Percentiles rank a stretch among this genome's conserved stretches.
Evolutionary conservation across 495 filamentous ascomycete genomes (phyloP).

Genomic region (Aspergillus indologenus): DNA sequence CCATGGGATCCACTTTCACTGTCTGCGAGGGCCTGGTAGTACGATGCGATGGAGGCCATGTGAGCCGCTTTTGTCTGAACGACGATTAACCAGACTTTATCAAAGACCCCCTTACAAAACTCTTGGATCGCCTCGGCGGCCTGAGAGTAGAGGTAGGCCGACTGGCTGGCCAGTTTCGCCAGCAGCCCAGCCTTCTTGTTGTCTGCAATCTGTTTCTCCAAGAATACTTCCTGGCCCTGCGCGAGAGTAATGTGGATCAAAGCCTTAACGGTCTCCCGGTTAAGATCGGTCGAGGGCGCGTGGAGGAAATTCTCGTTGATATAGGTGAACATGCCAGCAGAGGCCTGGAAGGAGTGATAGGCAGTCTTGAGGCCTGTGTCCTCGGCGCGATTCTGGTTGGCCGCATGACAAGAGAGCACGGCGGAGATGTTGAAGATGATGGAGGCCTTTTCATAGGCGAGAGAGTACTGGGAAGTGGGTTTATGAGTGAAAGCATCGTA

Average conservation of each 20-base stretch:
- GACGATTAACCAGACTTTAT: constrained; percentile 89
- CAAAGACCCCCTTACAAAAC: constrained; percentile 90
- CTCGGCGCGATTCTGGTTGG: constrained; percentile 85
- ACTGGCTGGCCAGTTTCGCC: constrained; percentile 89
- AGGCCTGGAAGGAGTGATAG: constrained; percentile 97
- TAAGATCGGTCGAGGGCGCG: constrained; percentile 90
- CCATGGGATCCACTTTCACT: constrained; percentile 86
- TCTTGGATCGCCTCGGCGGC: constrained; percentile 87
- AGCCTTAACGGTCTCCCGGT: constrained; percentile 91
- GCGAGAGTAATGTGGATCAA: constrained; percentile 90
- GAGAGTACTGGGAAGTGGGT: constrained; percentile 88
- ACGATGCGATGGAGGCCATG: constrained; percentile 83
- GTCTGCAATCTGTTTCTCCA: constrained; percentile 94
- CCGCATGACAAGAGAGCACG: constrained; percentile 93
- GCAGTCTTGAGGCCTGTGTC: constrained; percentile 92
- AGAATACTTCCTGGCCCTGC: constrained; percentile 93
- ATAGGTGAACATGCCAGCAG: constrained; percentile 98
- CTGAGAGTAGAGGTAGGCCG: constrained; percentile 82
- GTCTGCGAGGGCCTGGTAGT: constrained; percentile 90
- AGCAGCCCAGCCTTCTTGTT: constrained; percentile 89
- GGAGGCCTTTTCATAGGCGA: constrained; percentile 97
- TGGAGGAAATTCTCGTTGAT: constrained; percentile 99
- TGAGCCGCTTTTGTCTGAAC: constrained; percentile 84
- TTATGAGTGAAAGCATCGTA: constrained; percentile 99
- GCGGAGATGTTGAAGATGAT: constrained; percentile 99